Evolutionary conservation across 78 protist genomes (phyloP).

Genomic region (slime mould (Dictyostelium discoideum)): dicty_2.7 NC_007091.3:3181001-3181500

Average conservation of each 20-base stretch:
- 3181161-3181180: background rate
- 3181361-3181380: background rate
- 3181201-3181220: background rate
- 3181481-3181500: no score
- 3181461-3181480: no score
- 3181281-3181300: background rate
- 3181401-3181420: no score
- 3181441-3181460: no score
- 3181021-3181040: background rate
- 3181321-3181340: background rate
- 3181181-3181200: background rate
- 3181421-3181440: no score
- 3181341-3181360: background rate
- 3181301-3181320: background rate
- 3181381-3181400: background rate
- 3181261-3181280: background rate
- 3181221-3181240: constrained; percentile 13
- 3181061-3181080: background rate
- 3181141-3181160: background rate
- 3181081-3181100: background rate
- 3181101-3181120: background rate
- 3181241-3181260: background rate
- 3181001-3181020: constrained; percentile 2
- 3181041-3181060: background rate
- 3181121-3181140: background rate